A percentile compares a stretch with the other conserved stretches of the same genome.
phyloP scores from a whole-genome alignment of 116 monocot species.

The Phalaenopsis hybrid region DNA sequence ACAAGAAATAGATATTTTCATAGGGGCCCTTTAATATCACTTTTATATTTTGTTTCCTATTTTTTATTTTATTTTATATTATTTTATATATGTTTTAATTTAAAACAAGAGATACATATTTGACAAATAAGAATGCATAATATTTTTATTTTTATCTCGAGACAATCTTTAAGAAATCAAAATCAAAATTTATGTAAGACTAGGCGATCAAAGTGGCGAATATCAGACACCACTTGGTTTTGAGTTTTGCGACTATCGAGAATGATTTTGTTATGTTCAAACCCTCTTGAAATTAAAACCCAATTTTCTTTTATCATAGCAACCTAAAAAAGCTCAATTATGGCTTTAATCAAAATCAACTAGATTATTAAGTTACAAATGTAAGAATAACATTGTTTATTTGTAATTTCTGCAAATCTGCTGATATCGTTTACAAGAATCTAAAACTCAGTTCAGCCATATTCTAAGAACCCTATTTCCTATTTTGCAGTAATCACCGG shows the following conservation, averaged over 20 bases:
- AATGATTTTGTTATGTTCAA: conserved; percentile 16
- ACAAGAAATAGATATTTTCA: too few species aligned
- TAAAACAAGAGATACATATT: too few species aligned
- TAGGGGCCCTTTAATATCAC: too few species aligned
- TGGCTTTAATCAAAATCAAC: neutral
- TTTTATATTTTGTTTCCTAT: too few species aligned
- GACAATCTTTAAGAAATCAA: too few species aligned
- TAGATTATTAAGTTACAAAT: neutral
- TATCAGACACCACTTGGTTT: too few species aligned
- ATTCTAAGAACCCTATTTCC: neutral
- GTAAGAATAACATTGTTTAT: neutral
- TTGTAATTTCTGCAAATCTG: neutral
- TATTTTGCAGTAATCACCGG: neutral
- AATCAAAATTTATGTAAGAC: too few species aligned
- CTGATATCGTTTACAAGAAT: neutral
- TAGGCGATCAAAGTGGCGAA: too few species aligned
- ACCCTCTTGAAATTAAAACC: conserved; percentile 19
- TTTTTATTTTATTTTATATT: too few species aligned
- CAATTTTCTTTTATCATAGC: neutral
- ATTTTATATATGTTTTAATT: too few species aligned
- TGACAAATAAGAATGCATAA: too few species aligned
- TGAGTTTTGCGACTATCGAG: conserved; percentile 57
- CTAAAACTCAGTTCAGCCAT: neutral
- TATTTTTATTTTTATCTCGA: too few species aligned
- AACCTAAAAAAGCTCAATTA: neutral